These are phyloP conservation scores for Paecilomyces niveus DNA, from an alignment of 2,329 filamentous ascomycete species.

Conservation along the genomic window DNA sequence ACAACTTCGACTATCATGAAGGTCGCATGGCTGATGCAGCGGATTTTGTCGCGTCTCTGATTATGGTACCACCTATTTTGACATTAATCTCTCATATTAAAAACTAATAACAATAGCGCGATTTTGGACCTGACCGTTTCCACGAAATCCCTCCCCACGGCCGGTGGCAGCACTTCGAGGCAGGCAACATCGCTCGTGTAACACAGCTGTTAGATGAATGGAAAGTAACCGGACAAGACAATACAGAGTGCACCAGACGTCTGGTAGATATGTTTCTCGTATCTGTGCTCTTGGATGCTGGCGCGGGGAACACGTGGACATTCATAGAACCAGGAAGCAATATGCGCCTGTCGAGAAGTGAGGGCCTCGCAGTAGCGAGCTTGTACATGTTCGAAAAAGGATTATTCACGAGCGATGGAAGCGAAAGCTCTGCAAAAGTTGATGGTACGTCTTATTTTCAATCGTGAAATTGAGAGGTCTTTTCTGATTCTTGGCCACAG, in stretches of 20 bases:
- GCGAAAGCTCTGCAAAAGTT: constrained; percentile 16
- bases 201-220: constrained; percentile 40
- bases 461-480: background rate
- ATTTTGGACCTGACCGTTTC: constrained; percentile 44
- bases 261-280: constrained; percentile 57
- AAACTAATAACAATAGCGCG: constrained; percentile 31
- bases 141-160: constrained; percentile 48
- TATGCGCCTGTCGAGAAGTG: constrained; percentile 26
- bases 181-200: constrained; percentile 47
- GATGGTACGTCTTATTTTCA: constrained; percentile 24
- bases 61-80: constrained; percentile 26
- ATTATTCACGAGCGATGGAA: constrained; percentile 26
- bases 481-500: constrained; percentile 2
- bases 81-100: background rate
- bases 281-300: constrained; percentile 52
- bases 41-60: constrained; percentile 38
- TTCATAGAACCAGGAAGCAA: constrained; percentile 34
- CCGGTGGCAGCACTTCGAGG: constrained; percentile 58
- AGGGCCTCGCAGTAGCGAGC: constrained; percentile 47
- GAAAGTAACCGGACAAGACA: constrained; percentile 36
- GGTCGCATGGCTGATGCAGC: constrained; percentile 32
- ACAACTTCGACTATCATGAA: constrained; percentile 37
- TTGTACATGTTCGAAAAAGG: constrained; percentile 45
- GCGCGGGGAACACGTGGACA: constrained; percentile 45
- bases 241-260: constrained; percentile 44